A percentile compares a stretch with the other conserved stretches of the same genome.
Evolutionary conservation across 1,139 yeast species (phyloP).

Genomic region (Pneumocystis oryctolagi): DNA sequence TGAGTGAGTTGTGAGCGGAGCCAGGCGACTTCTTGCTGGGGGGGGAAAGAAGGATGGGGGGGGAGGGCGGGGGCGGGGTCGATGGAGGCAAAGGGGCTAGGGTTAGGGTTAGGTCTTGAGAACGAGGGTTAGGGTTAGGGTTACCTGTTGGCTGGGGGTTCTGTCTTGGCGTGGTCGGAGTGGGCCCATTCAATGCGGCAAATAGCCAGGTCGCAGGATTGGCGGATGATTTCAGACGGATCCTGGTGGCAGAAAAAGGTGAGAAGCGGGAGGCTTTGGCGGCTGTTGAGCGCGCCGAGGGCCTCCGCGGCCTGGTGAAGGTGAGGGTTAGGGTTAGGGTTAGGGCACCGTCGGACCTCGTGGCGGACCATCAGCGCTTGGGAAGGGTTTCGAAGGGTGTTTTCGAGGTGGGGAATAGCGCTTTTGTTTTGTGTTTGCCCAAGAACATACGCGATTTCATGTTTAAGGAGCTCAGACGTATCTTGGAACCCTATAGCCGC

Average conservation of each 20-base stretch:
- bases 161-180: conserved; percentile 47
- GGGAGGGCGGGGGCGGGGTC: conserved; percentile 98
- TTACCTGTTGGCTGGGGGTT: conserved; percentile 52
- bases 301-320: conserved; percentile 71
- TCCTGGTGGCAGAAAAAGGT: conserved; percentile 51
- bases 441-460: conserved; percentile 94
- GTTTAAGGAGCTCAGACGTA: conserved; percentile 83
- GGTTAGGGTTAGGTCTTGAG: too few species aligned
- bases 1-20: conserved; percentile 56
- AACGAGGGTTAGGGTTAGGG: background rate
- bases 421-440: conserved; percentile 82
- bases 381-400: conserved; percentile 47
- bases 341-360: conserved; percentile 30
- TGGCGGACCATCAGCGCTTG: conserved; percentile 91
- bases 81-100: conserved; percentile 36
- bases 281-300: conserved; percentile 85
- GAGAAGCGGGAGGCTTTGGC: conserved; percentile 54
- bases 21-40: conserved; percentile 42
- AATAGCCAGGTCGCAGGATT: conserved; percentile 94
- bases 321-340: background rate
- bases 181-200: conserved; percentile 89
- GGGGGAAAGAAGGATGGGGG: conserved; percentile 29
- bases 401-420: conserved; percentile 61
- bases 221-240: conserved; percentile 57
- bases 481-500: conserved; percentile 37